Percentiles rank a stretch among this genome's conserved stretches.
Evolutionary conservation across 2,329 filamentous ascomycete genomes (phyloP).

Genomic region (Pseudopyricularia javanii): DNA sequence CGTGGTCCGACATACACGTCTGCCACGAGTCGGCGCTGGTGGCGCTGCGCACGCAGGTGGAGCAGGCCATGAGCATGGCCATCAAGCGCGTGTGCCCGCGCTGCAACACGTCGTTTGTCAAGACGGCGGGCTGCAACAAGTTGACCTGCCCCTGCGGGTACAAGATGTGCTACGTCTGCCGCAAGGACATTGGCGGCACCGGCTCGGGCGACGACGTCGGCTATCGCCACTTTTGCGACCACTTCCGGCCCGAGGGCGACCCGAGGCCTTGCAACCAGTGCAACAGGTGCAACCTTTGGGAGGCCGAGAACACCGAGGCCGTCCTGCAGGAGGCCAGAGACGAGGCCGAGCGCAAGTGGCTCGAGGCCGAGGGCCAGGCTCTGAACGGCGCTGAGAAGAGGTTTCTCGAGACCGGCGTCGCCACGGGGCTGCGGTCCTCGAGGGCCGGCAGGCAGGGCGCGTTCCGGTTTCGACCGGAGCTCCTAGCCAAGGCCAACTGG

Average conservation of each 20-base stretch:
- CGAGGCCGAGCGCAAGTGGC: constrained; percentile 62
- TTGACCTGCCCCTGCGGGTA: constrained; percentile 92
- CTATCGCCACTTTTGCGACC: constrained; percentile 91
- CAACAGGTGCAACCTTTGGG: constrained; percentile 67
- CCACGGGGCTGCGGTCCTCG: constrained; percentile 8
- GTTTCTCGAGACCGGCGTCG: constrained; percentile 43
- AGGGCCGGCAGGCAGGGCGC: background rate
- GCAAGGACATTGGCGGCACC: constrained; percentile 54
- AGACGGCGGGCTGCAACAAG: constrained; percentile 91
- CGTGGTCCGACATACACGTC: constrained; percentile 78
- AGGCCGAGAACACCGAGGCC: constrained; percentile 60
- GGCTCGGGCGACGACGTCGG: constrained; percentile 42
- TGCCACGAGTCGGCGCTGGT: constrained; percentile 78
- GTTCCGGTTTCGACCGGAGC: constrained; percentile 13
- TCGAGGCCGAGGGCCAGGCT: constrained; percentile 47
- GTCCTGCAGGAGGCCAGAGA: constrained; percentile 57
- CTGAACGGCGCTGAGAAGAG: constrained; percentile 41
- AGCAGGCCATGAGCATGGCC: constrained; percentile 84
- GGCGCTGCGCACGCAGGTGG: constrained; percentile 76
- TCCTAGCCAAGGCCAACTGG: constrained; percentile 9
- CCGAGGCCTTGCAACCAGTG: constrained; percentile 63
- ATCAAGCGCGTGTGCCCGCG: constrained; percentile 90
- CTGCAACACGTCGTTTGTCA: constrained; percentile 87
- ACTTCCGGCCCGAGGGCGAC: constrained; percentile 76
- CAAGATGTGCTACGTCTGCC: constrained; percentile 96